Base-by-base conservation (phyloP, 345 rosid species). In the Populus alba region DNA sequence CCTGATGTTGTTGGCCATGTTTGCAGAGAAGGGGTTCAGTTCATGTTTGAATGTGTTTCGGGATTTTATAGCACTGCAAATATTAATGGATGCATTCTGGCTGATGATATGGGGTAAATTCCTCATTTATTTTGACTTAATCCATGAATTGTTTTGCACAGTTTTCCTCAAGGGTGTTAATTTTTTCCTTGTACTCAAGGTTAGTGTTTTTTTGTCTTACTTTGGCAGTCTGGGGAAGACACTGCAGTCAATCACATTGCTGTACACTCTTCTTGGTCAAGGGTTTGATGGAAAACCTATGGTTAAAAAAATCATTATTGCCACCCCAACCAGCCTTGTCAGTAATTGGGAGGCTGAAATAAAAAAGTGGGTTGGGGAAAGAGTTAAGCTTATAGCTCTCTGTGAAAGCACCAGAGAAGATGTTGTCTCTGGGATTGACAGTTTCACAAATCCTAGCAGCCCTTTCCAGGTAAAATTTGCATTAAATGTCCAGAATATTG, bases 261-360 rank as follows among this genome's bases (percentile, higher is more conserved):
- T 96, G 37, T 91, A 94, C 81, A 92, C 99, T 70, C 97, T 96
- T 85, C 89, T 96, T 68, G 71, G 78, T 80, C 99, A 96, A 86
- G 99, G 98, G 72, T 92, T 91, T 87, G 94, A 96, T 79, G 95
- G 97, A 70, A 92, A 88, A 71, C 95, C 99, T 70, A 94, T 96
- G 94, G 97, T 92, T 81, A 96, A 86, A 74, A 94, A 90, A 81
- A 97, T 93, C 82, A 94, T 94, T 73, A 86, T 96, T 82, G 98
- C 92, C 85, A 96, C 99, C 47, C 99, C 99, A 69, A 96, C 99
- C 63, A 96, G 99, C 86, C 99, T 96, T 81, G 99, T 96, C 65
- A 94, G 97, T 83, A 96, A 96, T 74, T 96, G 99, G 99, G 99
- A 96, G 83, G 97, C 94, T 77, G 99, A 96, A 87, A 92, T 96